Percentiles rank a stretch among this genome's conserved stretches.
Evolutionary conservation across 1,284 basidiomycete species (phyloP).

Genomic region (Earliella scabrosa): DNA sequence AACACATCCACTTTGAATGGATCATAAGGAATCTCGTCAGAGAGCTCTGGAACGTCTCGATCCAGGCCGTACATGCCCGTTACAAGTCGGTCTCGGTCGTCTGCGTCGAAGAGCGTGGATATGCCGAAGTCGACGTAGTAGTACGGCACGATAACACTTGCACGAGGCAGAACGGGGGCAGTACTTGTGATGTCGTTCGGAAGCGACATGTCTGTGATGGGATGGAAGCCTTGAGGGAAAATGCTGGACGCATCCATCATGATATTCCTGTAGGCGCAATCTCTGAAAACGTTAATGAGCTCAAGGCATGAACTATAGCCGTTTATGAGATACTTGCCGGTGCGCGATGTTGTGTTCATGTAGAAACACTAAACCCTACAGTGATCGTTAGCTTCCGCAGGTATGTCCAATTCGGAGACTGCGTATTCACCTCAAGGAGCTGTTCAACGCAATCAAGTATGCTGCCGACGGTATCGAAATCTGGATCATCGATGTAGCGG

Average conservation of each 20-base stretch:
- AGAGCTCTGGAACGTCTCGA: conserved; percentile 33
- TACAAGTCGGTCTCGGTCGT: conserved; percentile 9
- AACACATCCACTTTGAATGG: conserved; percentile 38
- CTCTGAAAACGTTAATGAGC: conserved; percentile 8
- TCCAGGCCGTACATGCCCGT: conserved; percentile 26
- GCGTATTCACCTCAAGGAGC: conserved; percentile 28
- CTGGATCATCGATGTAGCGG: conserved; percentile 26
- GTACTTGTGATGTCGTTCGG: conserved; percentile 14
- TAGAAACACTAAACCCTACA: conserved; percentile 30
- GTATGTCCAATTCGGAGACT: no score
- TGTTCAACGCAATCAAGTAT: conserved; percentile 32
- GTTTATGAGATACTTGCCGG: conserved; percentile 14
- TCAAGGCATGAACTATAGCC: neutral
- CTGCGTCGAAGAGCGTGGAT: conserved; percentile 14
- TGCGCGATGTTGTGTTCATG: conserved; percentile 31
- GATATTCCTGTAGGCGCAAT: conserved; percentile 28
- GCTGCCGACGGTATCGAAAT: conserved; percentile 27
- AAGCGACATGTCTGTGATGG: conserved; percentile 6
- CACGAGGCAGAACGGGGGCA: conserved; percentile 10
- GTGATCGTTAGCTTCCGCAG: no score
- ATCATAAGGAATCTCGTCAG: conserved; percentile 31
- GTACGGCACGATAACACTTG: neutral
- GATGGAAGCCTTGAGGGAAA: conserved; percentile 32
- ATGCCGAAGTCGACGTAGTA: conserved; percentile 31
- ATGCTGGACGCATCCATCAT: conserved; percentile 32